Conservation (phyloP, 2,329 filamentous ascomycete species). For the Fusarium devonianum region DNA sequence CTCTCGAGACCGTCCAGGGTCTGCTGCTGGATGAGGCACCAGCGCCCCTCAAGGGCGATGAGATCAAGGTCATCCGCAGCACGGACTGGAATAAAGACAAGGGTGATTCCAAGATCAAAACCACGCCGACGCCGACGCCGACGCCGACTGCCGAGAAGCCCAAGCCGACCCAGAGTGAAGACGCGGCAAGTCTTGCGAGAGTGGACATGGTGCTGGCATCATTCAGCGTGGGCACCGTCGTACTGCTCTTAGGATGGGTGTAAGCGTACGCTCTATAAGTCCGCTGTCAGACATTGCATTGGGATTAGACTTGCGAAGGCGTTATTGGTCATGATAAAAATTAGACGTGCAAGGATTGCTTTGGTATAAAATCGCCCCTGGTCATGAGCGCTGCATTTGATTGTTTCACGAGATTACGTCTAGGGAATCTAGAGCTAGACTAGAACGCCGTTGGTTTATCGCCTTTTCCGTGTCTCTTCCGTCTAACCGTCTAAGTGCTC, state of each 20-base stretch:
- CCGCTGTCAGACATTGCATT: slow-evolving; percentile 26
- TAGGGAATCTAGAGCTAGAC: slow-evolving; percentile 33
- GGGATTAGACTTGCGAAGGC: slow-evolving; percentile 23
- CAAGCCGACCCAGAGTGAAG: slow-evolving; percentile 28
- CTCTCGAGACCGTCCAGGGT: slow-evolving; percentile 68
- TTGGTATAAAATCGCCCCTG: slow-evolving; percentile 26
- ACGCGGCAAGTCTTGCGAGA: slow-evolving; percentile 27
- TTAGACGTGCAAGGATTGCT: slow-evolving; percentile 13
- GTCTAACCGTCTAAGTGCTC: neutral
- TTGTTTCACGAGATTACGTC: slow-evolving; percentile 40
- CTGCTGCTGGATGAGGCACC: slow-evolving; percentile 55
- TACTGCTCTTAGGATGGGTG: slow-evolving; percentile 30
- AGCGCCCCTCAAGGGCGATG: slow-evolving; percentile 55
- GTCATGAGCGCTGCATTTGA: slow-evolving; percentile 33
- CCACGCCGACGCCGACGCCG: slow-evolving; percentile 22
- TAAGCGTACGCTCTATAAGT: slow-evolving; percentile 23
- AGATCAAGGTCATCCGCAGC: slow-evolving; percentile 55
- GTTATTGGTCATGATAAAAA: slow-evolving; percentile 23
- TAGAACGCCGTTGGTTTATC: slow-evolving; percentile 32
- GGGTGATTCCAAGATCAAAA: slow-evolving; percentile 23
- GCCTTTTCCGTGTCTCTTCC: neutral
- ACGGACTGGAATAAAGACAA: slow-evolving; percentile 32
- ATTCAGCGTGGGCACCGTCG: slow-evolving; percentile 30
- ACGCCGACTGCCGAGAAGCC: slow-evolving; percentile 11
- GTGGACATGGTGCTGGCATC: slow-evolving; percentile 32